These are phyloP conservation scores for Ceratocystis lukuohia DNA, from an alignment of 2,329 filamentous ascomycete species.

Conservation along the genomic window DNA sequence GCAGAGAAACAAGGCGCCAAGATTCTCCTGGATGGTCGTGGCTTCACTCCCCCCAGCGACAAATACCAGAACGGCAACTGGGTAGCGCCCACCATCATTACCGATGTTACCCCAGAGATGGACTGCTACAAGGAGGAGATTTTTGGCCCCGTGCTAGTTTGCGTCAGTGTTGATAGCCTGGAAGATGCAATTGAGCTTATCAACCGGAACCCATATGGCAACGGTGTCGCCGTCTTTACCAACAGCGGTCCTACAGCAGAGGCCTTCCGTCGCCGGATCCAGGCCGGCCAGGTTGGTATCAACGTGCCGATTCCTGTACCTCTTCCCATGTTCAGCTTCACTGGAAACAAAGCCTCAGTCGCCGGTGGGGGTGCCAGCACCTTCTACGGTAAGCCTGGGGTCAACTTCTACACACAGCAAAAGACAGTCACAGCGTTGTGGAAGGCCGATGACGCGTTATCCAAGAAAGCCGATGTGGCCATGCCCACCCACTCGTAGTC, in stretches of 20 bases:
- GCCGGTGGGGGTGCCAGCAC: conserved; percentile 85
- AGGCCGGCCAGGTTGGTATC: conserved; percentile 75
- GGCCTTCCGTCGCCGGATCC: conserved; percentile 65
- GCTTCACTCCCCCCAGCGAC: conserved; percentile 44
- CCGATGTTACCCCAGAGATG: conserved; percentile 68
- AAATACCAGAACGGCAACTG: conserved; percentile 69
- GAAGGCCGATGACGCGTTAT: conserved; percentile 45
- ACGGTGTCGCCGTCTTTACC: conserved; percentile 77
- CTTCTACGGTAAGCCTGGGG: conserved; percentile 85
- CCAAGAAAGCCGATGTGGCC: conserved; percentile 69
- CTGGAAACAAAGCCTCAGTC: conserved; percentile 74
- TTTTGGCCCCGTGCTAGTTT: conserved; percentile 73
- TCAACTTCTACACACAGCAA: conserved; percentile 91
- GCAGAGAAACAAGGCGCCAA: conserved; percentile 71
- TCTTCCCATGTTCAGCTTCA: conserved; percentile 59
- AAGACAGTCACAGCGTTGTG: conserved; percentile 96
- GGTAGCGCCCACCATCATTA: conserved; percentile 71
- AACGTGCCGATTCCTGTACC: conserved; percentile 69
- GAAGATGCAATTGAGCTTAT: conserved; percentile 71
- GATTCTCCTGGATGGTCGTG: conserved; percentile 68
- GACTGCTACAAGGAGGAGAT: conserved; percentile 76
- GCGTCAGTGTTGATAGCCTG: conserved; percentile 62
- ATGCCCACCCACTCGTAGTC: conserved; percentile 50
- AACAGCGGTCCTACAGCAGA: conserved; percentile 62
- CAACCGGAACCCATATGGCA: conserved; percentile 77